Conservation (phyloP, 345 rosid genomes). For the Melaleuca alternifolia region DNA sequence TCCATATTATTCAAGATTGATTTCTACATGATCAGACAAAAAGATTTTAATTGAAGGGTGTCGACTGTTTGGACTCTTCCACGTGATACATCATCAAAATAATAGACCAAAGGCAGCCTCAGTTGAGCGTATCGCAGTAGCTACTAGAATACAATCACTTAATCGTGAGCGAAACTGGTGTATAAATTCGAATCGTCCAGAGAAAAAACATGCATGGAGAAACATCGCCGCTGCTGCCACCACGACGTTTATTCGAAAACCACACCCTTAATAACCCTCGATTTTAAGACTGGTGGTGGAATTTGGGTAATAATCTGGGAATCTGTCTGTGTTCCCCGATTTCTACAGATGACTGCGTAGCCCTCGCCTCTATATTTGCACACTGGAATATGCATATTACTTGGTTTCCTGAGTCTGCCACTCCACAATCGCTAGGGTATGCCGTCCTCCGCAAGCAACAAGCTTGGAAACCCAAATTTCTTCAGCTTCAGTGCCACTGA, state of each 20-base stretch:
- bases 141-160: neutral
- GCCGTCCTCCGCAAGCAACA: slow-evolving; percentile 93
- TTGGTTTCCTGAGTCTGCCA: slow-evolving; percentile 29
- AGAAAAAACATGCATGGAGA: neutral
- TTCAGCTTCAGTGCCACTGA: slow-evolving; percentile 18
- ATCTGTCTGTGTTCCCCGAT: neutral
- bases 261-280: neutral
- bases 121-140: neutral
- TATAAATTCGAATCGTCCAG: neutral
- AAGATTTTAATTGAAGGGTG: neutral
- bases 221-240: neutral
- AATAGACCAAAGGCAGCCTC: neutral
- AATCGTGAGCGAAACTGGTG: neutral
- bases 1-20: neutral
- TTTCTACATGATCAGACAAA: neutral
- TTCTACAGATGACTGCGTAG: neutral
- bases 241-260: neutral
- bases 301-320: neutral
- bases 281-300: neutral
- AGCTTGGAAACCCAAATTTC: slow-evolving; percentile 67
- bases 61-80: neutral
- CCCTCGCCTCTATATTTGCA: neutral
- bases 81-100: neutral
- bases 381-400: neutral
- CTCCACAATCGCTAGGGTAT: slow-evolving; percentile 74